Conservation (phyloP, 768 basidiomycete genomes). For the Leccinum aurantiacum region DNA sequence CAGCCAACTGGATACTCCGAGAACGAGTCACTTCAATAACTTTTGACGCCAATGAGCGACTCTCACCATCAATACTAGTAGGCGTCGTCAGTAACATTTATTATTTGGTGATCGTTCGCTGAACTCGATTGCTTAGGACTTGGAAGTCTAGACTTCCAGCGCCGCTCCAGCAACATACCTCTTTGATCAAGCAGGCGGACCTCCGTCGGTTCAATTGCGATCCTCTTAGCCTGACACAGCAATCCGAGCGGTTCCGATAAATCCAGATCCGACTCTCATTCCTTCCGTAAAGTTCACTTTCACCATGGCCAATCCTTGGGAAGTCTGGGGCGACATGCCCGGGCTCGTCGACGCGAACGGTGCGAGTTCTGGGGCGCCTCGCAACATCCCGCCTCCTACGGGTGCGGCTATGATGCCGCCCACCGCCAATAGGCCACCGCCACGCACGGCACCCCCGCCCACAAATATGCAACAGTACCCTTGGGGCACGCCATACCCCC, state of each 20-base stretch:
- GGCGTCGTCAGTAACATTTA: not conserved
- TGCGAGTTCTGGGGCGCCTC: conserved; percentile 1
- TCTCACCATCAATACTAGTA: not conserved
- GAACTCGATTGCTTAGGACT: not conserved
- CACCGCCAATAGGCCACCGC: conserved; percentile 10
- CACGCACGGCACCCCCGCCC: conserved; percentile 6
- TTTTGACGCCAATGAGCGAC: not conserved
- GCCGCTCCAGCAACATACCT: not conserved
- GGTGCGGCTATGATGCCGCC: conserved; percentile 17
- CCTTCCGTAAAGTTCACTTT: conserved; percentile 2
- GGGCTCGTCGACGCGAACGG: conserved; percentile 22
- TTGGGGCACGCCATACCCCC: conserved; percentile 18
- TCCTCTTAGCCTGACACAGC: conserved; percentile 20
- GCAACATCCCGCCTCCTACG: conserved; percentile 27
- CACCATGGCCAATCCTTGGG: conserved; percentile 18
- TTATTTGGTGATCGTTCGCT: not conserved
- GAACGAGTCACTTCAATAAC: not conserved
- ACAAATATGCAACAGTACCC: conserved; percentile 6
- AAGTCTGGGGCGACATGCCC: conserved; percentile 28
- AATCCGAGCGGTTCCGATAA: conserved; percentile 20
- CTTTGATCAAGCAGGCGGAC: not conserved
- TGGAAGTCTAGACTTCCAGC: not conserved
- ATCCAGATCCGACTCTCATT: not conserved
- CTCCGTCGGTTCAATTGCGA: not conserved
- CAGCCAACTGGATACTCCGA: conserved; percentile 3